Evolutionary conservation across 768 basidiomycete species (phyloP), one percentile per base, ranked within the genome.

Genomic region (Phlebiopsis gigantea): DNA sequence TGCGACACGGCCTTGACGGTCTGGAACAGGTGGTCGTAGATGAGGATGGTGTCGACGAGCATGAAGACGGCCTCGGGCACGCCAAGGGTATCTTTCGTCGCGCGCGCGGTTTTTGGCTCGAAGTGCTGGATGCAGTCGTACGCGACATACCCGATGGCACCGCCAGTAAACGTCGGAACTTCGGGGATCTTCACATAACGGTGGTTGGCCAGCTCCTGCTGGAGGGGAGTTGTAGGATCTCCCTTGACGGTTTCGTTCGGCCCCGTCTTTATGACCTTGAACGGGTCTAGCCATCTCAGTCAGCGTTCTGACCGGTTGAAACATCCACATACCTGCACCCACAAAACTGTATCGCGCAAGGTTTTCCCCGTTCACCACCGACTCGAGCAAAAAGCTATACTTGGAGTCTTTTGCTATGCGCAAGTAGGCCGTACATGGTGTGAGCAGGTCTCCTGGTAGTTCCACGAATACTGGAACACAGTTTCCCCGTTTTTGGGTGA

Each of bases 51-150:
- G 70, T 98, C 95, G 62, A 90, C 86, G 48, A 98, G 82, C 93
- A 99, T 97, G 79, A 98, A 98, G 60, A 92, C 79, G 10, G 95
- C 87, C 69, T 99, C 97, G 1, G 97, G 97, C 57, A 98, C 89
- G n/a, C 79, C 78, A 45, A 97, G 76, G 8, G 84, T 76, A 68
- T 98, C 93, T n/a, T 74, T 73, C 24, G 93, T 78, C 17, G 82
- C 77, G 34, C 85, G 78, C 48, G 84, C 84, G 6, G 93, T 94
- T 74, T 89, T 93, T 52, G 97, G 94, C 70, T 99, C 97, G 65
- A 99, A 99, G 71, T 98, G 85, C 56, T 90, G 92, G 56, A 99
- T 85, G 70, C 93, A 93, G 69, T 99, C 97, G 74, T 94, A 99
- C 12, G 93, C 83, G 58, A 99, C 93, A 69, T 97, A 98, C 53